Evolutionary conservation across 225 moss, liverwort and hornwort species (phyloP), one percentile per base, ranked within the genome.

Genomic region (Sphagnum tenellum): DNA sequence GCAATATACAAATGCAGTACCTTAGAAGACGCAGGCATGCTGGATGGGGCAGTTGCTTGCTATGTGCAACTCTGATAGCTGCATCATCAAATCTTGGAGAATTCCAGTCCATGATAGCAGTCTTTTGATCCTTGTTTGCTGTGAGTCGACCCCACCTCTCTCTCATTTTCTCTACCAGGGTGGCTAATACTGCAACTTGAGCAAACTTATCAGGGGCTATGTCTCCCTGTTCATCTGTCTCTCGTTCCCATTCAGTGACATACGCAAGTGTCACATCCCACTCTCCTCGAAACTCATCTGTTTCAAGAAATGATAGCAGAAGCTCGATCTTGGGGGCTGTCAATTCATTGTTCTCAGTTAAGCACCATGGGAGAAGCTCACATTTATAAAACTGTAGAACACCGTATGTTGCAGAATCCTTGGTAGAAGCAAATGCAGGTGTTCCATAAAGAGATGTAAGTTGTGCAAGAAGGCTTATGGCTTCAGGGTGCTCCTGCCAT

Each of bases 281-380:
- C 68, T 82, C 81, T 69, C 66, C 74, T 70, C 77, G 85, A 59
- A 90, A 93, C 67, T 77, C 70, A 49, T 72, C 63, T 9, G 74
- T 78, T 70, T 87, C 89, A 49, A 93, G 73, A 58, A 93, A 93
- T 12, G 88, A 90, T 54, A 98, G 62, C 72, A 98, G 59, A 44
- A 98, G 77, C 48, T 98, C 93, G 55, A 90, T 69, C 80, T 90
- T 98, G 53, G 90, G 67, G 54, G 73, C 83, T 63, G 66, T 74
- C 50, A 87, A 69, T 12, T 72, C 72, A 47, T 65, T 75, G 63
- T 82, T 79, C 45, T 66, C 82, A 71, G 78, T 83, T 70, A 98
- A 73, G 72, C 90, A 98, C 89, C 98, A 98, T n/a, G 90, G 89
- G 65, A 92, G 74, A 7, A 98, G 46, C 45, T 81, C 86, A 45